phyloP scores from a whole-genome alignment of 345 rosid genomes.

The Aquilaria yunnanensis region DNA sequence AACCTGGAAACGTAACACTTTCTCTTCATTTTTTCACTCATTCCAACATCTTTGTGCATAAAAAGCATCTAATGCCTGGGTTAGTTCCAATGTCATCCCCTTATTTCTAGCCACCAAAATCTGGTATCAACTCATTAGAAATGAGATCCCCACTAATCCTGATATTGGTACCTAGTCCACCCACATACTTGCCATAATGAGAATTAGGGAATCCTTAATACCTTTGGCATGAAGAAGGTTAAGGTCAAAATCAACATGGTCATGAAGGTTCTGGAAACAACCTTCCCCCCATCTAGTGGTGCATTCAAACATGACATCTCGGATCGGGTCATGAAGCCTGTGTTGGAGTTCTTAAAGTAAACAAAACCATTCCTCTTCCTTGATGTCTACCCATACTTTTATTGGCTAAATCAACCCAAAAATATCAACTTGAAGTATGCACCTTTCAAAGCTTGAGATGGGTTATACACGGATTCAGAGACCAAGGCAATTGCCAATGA shows the following conservation, averaged over 20 bases:
- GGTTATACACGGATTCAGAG: conserved; percentile 58
- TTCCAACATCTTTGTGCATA: conserved; percentile 42
- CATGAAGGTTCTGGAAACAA: conserved; percentile 54
- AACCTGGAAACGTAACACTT: too few species aligned
- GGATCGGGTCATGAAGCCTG: conserved; percentile 46
- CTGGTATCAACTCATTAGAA: conserved; percentile 88
- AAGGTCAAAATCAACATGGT: conserved; percentile 78
- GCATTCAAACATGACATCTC: conserved; percentile 67
- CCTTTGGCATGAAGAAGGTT: conserved; percentile 36
- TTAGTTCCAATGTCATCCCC: conserved; percentile 48
- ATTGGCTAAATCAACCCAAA: conserved; percentile 59
- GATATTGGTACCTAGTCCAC: conserved; percentile 36
- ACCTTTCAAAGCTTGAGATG: conserved; percentile 38
- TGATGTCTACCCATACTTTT: conserved; percentile 77
- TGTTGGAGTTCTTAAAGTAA: conserved; percentile 79
- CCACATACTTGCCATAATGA: conserved; percentile 82
- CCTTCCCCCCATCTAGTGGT: conserved; percentile 86
- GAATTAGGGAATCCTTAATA: conserved; percentile 47
- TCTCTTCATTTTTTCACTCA: too few species aligned
- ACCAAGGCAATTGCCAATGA: too few species aligned
- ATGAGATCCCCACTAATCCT: conserved; percentile 61
- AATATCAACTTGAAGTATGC: conserved; percentile 65
- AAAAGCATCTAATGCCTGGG: conserved; percentile 59
- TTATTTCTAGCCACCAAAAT: conserved; percentile 58
- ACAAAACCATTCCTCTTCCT: conserved; percentile 81